Percentiles rank a stretch among this genome's conserved stretches.
These are phyloP conservation scores for Chaetomiaceae sp. DNA, from an alignment of 2,329 filamentous ascomycete species.

Conservation along the genomic window DNA sequence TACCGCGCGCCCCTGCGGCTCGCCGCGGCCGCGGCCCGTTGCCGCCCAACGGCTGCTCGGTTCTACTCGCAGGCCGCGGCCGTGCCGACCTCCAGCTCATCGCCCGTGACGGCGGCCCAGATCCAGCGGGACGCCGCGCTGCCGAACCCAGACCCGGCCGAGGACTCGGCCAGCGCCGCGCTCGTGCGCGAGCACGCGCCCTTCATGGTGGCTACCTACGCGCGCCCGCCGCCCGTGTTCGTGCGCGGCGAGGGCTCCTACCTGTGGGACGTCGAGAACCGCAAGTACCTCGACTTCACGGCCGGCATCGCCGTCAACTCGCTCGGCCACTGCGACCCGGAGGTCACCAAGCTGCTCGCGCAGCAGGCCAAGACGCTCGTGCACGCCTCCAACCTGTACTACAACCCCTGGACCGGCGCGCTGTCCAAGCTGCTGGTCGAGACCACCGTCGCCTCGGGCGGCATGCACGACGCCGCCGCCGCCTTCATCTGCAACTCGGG, in stretches of 20 bases:
- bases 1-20: slow-evolving; percentile 35
- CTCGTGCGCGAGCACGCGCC: slow-evolving; percentile 70
- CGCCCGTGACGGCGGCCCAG: slow-evolving; percentile 29
- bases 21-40: slow-evolving; percentile 21
- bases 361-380: slow-evolving; percentile 78
- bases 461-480: slow-evolving; percentile 71
- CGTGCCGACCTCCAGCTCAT: slow-evolving; percentile 31
- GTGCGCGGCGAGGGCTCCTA: slow-evolving; percentile 80
- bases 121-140: slow-evolving; percentile 31
- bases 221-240: slow-evolving; percentile 84
- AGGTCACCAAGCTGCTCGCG: slow-evolving; percentile 66
- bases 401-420: slow-evolving; percentile 90
- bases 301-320: slow-evolving; percentile 93
- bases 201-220: slow-evolving; percentile 95
- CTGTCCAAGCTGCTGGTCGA: slow-evolving; percentile 81
- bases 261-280: slow-evolving; percentile 83
- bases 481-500: slow-evolving; percentile 97
- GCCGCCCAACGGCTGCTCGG: slow-evolving; percentile 21
- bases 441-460: slow-evolving; percentile 70
- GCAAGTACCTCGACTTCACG: slow-evolving; percentile 89
- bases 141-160: slow-evolving; percentile 65
- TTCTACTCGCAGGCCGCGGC: slow-evolving; percentile 32
- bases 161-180: slow-evolving; percentile 67
- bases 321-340: slow-evolving; percentile 82
- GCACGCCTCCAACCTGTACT: slow-evolving; percentile 93